These are phyloP conservation scores for Metahyphopichia silvanorum DNA, from an alignment of 805 yeast genomes.

Conservation along the genomic window DNA sequence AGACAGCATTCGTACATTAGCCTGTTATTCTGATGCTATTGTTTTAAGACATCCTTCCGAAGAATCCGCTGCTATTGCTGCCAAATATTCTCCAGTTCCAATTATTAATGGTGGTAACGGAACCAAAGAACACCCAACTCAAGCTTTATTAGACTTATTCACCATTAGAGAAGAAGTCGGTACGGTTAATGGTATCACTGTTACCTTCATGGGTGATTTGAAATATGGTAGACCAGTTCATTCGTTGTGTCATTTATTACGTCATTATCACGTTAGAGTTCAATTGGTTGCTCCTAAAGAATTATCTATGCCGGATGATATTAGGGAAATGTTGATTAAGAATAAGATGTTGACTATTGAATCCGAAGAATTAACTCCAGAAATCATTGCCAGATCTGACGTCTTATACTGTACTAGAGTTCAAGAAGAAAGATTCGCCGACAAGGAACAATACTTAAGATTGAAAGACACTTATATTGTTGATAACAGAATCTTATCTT, in stretches of 20 bases:
- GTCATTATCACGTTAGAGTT: slow-evolving; percentile 88
- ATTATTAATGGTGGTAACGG: slow-evolving; percentile 98
- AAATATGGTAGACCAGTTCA: slow-evolving; percentile 98
- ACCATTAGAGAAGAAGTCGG: slow-evolving; percentile 99
- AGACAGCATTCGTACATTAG: slow-evolving; percentile 92
- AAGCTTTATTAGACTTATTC: slow-evolving; percentile 94
- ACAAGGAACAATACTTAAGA: slow-evolving; percentile 73
- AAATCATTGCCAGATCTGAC: slow-evolving; percentile 84
- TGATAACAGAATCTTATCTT: slow-evolving; percentile 84
- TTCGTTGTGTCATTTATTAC: slow-evolving; percentile 85
- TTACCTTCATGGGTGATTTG: slow-evolving; percentile 98
- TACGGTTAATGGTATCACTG: slow-evolving; percentile 95
- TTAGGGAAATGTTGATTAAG: slow-evolving; percentile 62
- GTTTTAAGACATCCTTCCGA: slow-evolving; percentile 95
- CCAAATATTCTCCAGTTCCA: slow-evolving; percentile 95
- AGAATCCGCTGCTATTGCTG: slow-evolving; percentile 89
- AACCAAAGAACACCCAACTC: slow-evolving; percentile 97
- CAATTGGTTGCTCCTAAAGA: slow-evolving; percentile 91
- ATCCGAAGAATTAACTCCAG: slow-evolving; percentile 75
- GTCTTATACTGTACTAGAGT: slow-evolving; percentile 97
- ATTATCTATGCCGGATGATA: slow-evolving; percentile 73
- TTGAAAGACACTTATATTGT: slow-evolving; percentile 89
- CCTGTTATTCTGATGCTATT: slow-evolving; percentile 94
- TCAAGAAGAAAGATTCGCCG: slow-evolving; percentile 91
- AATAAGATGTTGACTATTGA: slow-evolving; percentile 72